Evolutionary conservation across 805 yeast species (phyloP), one percentile per base, ranked within the genome.

Genomic region (Ogataea methanolica): DNA sequence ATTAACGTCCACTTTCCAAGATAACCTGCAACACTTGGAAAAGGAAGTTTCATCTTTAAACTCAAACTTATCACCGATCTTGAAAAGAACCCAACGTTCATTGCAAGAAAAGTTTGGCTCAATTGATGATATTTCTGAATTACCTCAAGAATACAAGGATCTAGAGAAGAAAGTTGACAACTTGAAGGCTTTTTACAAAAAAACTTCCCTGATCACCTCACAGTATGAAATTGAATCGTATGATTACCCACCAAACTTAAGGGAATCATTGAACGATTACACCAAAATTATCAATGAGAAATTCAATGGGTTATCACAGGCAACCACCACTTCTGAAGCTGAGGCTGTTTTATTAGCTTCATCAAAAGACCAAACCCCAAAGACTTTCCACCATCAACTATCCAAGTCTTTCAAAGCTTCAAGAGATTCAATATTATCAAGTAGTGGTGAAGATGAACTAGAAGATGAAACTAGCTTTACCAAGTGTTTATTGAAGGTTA

Each of bases 181-280:
- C 44, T 69, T 85, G 55, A 79, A 80, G 62, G 73, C 72, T 43
- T 76, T 82, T 49, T 82, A 83, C 67, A 80, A 72, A 55, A 73
- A 74, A 58, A 58, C 76, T 12, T 57, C 78, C n/a, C 53, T 68
- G 5, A 75, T 79, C 45, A 74, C 84, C 6, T 73, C 71, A 43
- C 87, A 90, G 38, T 87, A 80, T 60, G 88, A 78, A 58, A 79
- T 84, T 51, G 85, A 84, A 56, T 78, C 86, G 42, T 87, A 87
- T 62, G 96, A 87, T 63, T 86, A 85, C 58, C 96, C 96, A 23
- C 92, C 94, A 45, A 84, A 84, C 62, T 66, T 86, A 52, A 75
- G 76, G 51, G 92, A 87, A 56, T 79, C 86, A 40, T 71, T 80
- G 22, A 70, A 71, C 42, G 83, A 85, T 55, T 80, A 84, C 59